These are phyloP conservation scores for Quercus suber DNA, from an alignment of 306 rosid genomes.

Conservation along the genomic window DNA sequence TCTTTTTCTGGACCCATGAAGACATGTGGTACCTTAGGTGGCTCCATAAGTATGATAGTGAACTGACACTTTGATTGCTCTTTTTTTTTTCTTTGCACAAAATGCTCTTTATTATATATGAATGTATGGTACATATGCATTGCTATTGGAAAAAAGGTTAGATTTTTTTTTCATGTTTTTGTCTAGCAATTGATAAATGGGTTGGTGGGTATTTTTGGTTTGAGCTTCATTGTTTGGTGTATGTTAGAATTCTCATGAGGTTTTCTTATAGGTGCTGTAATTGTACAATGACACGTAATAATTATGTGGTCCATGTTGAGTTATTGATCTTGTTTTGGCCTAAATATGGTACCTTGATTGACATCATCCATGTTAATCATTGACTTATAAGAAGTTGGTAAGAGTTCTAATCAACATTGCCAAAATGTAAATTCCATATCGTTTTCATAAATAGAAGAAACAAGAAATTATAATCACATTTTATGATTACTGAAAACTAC, in stretches of 20 bases:
- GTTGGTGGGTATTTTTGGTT: conserved; percentile 14
- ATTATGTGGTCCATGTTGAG: conserved; percentile 38
- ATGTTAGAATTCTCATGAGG: background rate
- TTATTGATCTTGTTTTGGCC: conserved; percentile 6
- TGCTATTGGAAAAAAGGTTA: background rate
- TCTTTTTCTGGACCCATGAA: conserved; percentile 31
- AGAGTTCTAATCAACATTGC: background rate
- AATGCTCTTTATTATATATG: conserved; percentile 6
- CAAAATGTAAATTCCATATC: background rate
- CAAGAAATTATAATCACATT: conserved; percentile 10
- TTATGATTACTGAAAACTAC: background rate
- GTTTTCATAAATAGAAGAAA: background rate
- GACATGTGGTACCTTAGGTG: conserved; percentile 26
- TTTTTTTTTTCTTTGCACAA: conserved; percentile 16
- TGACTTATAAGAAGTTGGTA: conserved; percentile 12
- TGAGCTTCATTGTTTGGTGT: conserved; percentile 10
- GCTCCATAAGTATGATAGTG: conserved; percentile 22
- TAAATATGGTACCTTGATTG: conserved; percentile 16
- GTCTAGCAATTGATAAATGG: conserved; percentile 6
- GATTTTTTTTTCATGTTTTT: conserved; percentile 1
- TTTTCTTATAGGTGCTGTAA: background rate
- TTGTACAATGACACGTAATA: conserved; percentile 11
- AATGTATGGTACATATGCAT: background rate
- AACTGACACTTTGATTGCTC: conserved; percentile 12
- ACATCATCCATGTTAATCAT: conserved; percentile 26